phyloP scores from a whole-genome alignment of 306 rosid genomes.

The Senna tora region DNA sequence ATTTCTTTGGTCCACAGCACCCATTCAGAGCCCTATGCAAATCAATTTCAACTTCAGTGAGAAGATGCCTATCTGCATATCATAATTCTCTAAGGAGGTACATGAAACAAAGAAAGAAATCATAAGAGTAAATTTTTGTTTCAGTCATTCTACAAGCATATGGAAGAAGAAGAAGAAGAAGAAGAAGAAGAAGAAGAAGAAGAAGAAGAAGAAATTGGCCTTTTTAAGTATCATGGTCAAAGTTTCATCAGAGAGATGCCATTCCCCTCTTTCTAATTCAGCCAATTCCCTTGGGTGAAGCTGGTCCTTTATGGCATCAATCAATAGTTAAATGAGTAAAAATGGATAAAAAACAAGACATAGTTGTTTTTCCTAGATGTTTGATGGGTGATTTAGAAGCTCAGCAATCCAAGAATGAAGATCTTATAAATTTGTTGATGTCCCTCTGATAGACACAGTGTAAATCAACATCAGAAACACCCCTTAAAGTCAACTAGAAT shows the following conservation, averaged over 20 bases:
- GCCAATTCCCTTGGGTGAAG: neutral
- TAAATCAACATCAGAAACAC: conserved; percentile 21
- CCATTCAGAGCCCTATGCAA: conserved; percentile 49
- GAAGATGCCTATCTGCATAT: conserved; percentile 23
- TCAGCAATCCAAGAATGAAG: neutral
- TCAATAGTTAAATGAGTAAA: neutral
- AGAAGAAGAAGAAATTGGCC: no score
- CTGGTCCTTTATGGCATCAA: neutral
- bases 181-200: no score
- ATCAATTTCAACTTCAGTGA: conserved; percentile 39
- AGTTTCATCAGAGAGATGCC: no score
- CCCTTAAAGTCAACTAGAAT: neutral
- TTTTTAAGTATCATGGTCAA: no score
- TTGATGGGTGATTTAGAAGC: conserved; percentile 5
- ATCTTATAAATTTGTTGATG: neutral
- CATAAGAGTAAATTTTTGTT: neutral
- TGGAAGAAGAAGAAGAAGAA: no score
- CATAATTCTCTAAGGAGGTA: conserved; percentile 9
- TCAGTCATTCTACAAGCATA: neutral
- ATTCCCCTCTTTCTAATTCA: no score
- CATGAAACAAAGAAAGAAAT: neutral
- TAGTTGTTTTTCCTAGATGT: conserved; percentile 1
- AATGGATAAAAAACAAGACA: neutral
- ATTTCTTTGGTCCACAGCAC: conserved; percentile 33
- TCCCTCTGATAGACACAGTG: conserved; percentile 10